phyloP scores from a whole-genome alignment of 164 flowering plant species.

The Liquidambar formosana region DNA sequence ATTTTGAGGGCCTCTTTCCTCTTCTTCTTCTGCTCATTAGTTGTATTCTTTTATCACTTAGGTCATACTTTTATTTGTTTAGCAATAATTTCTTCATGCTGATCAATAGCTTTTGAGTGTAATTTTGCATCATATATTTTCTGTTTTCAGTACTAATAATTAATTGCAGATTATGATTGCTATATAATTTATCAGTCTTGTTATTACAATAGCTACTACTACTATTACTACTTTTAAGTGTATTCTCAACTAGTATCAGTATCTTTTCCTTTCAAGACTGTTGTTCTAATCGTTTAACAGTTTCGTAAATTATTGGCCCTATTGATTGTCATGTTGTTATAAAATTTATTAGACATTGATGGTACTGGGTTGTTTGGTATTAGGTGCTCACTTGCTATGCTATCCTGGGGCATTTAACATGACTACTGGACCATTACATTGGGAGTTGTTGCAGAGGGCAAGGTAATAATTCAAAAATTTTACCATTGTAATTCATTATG shows the following conservation, averaged over 20 bases:
- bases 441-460: constrained; percentile 93
- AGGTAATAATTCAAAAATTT: constrained; percentile 43
- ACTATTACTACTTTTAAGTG: background rate
- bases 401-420: constrained; percentile 99
- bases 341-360: constrained; percentile 1
- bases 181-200: too few species aligned
- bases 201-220: background rate
- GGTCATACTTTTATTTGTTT: too few species aligned
- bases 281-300: background rate
- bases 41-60: too few species aligned
- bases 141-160: too few species aligned
- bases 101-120: too few species aligned
- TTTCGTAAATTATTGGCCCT: background rate
- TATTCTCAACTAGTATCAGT: background rate
- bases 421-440: constrained; percentile 98
- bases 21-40: too few species aligned
- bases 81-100: too few species aligned
- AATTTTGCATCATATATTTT: too few species aligned
- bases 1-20: too few species aligned
- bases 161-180: too few species aligned
- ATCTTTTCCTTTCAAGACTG: background rate
- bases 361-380: constrained; percentile 2
- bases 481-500: background rate
- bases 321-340: background rate
- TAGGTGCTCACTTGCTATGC: constrained; percentile 95